These are phyloP conservation scores for Candida suzukii DNA, from an alignment of 805 yeast species.

Conservation along the genomic window DNA sequence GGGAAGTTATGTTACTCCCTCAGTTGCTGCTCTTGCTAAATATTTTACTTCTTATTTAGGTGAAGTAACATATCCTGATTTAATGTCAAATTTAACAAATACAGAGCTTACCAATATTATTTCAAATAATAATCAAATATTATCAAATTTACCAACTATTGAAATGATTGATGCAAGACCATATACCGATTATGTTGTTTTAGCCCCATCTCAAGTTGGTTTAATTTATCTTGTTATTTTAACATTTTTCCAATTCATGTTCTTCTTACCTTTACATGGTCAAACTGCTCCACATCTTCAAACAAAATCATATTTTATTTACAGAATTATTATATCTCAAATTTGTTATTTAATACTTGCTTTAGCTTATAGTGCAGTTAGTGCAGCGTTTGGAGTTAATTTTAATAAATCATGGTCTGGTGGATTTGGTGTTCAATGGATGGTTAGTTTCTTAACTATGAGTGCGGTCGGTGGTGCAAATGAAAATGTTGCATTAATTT, in stretches of 20 bases:
- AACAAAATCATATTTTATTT: constrained; percentile 38
- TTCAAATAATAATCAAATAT: no score
- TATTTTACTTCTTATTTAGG: constrained; percentile 17
- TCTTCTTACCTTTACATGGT: constrained; percentile 49
- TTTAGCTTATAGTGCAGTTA: constrained; percentile 49
- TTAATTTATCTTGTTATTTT: constrained; percentile 63
- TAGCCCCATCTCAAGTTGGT: constrained; percentile 72
- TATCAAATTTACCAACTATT: constrained; percentile 16
- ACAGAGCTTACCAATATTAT: constrained; percentile 5
- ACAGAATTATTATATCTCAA: constrained; percentile 44
- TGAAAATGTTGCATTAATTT: constrained; percentile 52
- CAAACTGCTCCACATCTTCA: constrained; percentile 37
- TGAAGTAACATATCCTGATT: constrained; percentile 16
- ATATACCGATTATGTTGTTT: constrained; percentile 36
- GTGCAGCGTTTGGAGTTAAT: constrained; percentile 63
- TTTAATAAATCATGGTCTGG: constrained; percentile 48
- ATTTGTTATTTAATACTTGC: constrained; percentile 51
- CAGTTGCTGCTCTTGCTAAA: constrained; percentile 29
- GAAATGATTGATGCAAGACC: constrained; percentile 41
- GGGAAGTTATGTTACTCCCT: constrained; percentile 36
- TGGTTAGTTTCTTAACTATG: constrained; percentile 60
- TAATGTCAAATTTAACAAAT: constrained; percentile 13
- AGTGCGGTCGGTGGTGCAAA: constrained; percentile 71
- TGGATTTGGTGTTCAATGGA: constrained; percentile 74
- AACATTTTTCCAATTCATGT: constrained; percentile 64